These are phyloP conservation scores for Yamadazyma diospyri DNA, from an alignment of 1,139 yeast species.

Conservation along the genomic window DNA sequence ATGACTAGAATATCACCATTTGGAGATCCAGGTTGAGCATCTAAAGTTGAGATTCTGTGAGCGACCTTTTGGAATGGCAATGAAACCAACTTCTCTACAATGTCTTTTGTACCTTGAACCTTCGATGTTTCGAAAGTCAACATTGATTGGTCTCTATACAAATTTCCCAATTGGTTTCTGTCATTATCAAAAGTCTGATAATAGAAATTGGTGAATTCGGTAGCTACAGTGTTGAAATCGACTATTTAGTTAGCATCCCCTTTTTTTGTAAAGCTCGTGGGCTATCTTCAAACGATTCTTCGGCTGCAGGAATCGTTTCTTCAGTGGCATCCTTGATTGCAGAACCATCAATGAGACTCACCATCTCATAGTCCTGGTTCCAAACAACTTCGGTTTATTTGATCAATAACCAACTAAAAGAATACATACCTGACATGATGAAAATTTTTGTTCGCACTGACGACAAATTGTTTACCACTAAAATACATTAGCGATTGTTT, in stretches of 20 bases:
- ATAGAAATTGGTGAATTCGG: conserved; percentile 90
- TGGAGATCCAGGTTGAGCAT: conserved; percentile 97
- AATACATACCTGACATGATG: conserved; percentile 17
- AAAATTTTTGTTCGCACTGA: conserved; percentile 5
- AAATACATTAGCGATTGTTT: not conserved
- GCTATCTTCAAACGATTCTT: not conserved
- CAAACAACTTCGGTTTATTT: too few relatives aligned
- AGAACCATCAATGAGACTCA: too few relatives aligned
- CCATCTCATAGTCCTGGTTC: too few relatives aligned
- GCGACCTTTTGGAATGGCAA: conserved; percentile 90
- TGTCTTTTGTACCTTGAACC: conserved; percentile 89
- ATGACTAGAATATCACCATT: conserved; percentile 91
- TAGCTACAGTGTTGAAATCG: conserved; percentile 69
- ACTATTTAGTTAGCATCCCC: conserved; percentile 30
- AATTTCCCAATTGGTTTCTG: conserved; percentile 87
- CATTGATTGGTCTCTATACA: conserved; percentile 97
- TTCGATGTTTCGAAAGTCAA: conserved; percentile 93
- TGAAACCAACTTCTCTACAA: conserved; percentile 83
- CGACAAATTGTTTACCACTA: conserved; percentile 1
- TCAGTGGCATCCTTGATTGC: not conserved
- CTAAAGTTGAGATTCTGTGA: conserved; percentile 90
- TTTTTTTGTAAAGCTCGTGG: conserved; percentile 1
- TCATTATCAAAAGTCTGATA: conserved; percentile 93
- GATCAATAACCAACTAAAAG: too few relatives aligned
- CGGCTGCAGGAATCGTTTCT: not conserved